A percentile compares a stretch with the other conserved stretches of the same genome.
Conservation (phyloP, 2,329 filamentous ascomycete species). For the Gnomoniopsis smithogilvyi region DNA sequence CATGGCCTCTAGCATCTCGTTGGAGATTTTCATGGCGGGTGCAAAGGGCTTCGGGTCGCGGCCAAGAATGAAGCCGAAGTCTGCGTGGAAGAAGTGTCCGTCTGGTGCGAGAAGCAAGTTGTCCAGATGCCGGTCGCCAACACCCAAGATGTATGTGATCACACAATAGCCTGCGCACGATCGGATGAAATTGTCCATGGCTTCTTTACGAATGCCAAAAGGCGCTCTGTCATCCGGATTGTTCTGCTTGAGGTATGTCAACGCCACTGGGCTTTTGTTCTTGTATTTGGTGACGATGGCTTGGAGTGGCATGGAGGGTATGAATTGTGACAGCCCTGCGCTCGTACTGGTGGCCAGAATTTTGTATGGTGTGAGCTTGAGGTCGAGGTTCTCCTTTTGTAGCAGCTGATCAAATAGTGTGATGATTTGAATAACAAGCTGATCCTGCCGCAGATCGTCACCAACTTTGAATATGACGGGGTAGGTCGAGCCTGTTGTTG, state of each 20-base stretch:
- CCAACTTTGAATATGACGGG: conserved; percentile 97
- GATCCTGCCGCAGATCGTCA: conserved; percentile 93
- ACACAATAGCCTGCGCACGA: conserved; percentile 98
- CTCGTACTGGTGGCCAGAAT: conserved; percentile 89
- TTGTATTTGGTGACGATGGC: conserved; percentile 82
- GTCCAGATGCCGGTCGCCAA: conserved; percentile 92
- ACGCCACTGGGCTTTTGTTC: conserved; percentile 54
- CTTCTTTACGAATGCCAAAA: conserved; percentile 84
- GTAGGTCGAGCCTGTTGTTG: conserved; percentile 72
- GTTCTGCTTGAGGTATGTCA: conserved; percentile 83
- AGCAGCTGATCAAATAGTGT: conserved; percentile 95
- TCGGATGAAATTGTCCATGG: conserved; percentile 92
- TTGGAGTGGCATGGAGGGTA: conserved; percentile 81
- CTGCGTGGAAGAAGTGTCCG: conserved; percentile 95
- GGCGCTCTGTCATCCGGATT: conserved; percentile 83
- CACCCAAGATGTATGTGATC: conserved; percentile 95
- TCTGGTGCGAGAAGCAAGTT: conserved; percentile 89
- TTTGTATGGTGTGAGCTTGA: conserved; percentile 93
- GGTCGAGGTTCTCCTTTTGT: conserved; percentile 91
- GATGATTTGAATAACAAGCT: conserved; percentile 95
- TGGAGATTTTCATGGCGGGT: conserved; percentile 92
- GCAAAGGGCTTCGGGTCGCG: conserved; percentile 97
- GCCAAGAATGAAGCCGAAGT: conserved; percentile 97
- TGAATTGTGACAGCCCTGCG: conserved; percentile 90
- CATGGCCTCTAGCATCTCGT: conserved; percentile 99